These are phyloP conservation scores for Podaxis sp. DNA, from an alignment of 768 basidiomycete species.

Conservation along the genomic window DNA sequence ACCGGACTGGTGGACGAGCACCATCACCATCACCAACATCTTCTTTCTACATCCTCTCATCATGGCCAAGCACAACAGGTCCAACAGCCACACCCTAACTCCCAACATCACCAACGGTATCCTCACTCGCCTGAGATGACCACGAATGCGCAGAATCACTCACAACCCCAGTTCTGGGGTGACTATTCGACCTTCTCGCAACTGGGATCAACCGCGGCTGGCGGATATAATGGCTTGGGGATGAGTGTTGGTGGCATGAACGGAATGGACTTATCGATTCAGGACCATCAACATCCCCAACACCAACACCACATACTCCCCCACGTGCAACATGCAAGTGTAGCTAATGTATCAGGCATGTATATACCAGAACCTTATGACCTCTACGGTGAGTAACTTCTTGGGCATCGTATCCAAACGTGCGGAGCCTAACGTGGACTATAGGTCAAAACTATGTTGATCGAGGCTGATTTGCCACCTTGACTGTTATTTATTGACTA, in stretches of 20 bases:
- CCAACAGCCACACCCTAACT: slow-evolving; percentile 7
- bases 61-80: slow-evolving; percentile 10
- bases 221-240: slow-evolving; percentile 3
- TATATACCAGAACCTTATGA: slow-evolving; percentile 29
- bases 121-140: slow-evolving; percentile 1
- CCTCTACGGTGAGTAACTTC: slow-evolving; percentile 24
- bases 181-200: slow-evolving; percentile 55
- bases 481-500: background rate
- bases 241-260: slow-evolving; percentile 23
- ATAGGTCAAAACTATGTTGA: slow-evolving; percentile 2
- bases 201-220: slow-evolving; percentile 40
- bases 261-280: slow-evolving; percentile 18
- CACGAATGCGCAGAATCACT: slow-evolving; percentile 20
- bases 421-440: background rate
- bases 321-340: background rate
- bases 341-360: slow-evolving; percentile 12
- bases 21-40: slow-evolving; percentile 6
- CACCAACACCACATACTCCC: slow-evolving; percentile 3
- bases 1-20: slow-evolving; percentile 62
- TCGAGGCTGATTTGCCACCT: background rate
- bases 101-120: slow-evolving; percentile 10
- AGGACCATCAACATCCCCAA: slow-evolving; percentile 20
- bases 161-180: slow-evolving; percentile 56
- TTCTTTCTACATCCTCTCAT: slow-evolving; percentile 18
- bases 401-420: background rate